These are phyloP conservation scores for Moesziomyces parantarcticus DNA, from an alignment of 1,284 basidiomycete species.

Conservation along the genomic window DNA sequence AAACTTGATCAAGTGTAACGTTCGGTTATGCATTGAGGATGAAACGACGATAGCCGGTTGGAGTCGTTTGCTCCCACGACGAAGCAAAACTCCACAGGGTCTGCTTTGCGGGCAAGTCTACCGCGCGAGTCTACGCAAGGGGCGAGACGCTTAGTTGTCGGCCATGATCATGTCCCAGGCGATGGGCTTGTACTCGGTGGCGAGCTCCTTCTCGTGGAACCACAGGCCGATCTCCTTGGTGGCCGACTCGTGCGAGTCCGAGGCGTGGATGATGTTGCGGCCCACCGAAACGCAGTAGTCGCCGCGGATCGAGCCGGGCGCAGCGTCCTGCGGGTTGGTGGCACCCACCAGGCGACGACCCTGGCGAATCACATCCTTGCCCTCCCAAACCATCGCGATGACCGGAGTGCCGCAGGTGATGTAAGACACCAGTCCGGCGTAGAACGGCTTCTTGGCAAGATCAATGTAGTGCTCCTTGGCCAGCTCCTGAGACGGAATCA, in stretches of 20 bases:
- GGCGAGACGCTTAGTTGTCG: conserved; percentile 50
- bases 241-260: conserved; percentile 70
- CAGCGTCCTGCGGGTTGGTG: conserved; percentile 60
- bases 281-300: conserved; percentile 64
- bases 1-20: too few relatives aligned
- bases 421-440: conserved; percentile 55
- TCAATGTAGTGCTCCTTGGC: conserved; percentile 63
- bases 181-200: conserved; percentile 68
- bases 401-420: conserved; percentile 63
- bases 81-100: too few relatives aligned
- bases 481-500: conserved; percentile 44
- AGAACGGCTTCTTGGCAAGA: conserved; percentile 61
- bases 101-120: background rate
- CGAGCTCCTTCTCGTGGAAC: conserved; percentile 70
- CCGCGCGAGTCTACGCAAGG: background rate
- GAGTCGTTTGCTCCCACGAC: too few relatives aligned
- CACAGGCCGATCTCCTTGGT: conserved; percentile 71
- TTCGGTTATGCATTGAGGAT: too few relatives aligned
- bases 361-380: conserved; percentile 65
- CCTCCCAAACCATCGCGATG: conserved; percentile 65
- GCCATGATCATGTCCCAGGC: conserved; percentile 63
- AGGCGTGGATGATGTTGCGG: conserved; percentile 71
- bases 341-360: conserved; percentile 64
- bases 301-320: conserved; percentile 61
- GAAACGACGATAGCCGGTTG: too few relatives aligned